These are phyloP conservation scores for Aureobasidium namibiae DNA, from an alignment of 2,329 filamentous ascomycete genomes.

Conservation along the genomic window DNA sequence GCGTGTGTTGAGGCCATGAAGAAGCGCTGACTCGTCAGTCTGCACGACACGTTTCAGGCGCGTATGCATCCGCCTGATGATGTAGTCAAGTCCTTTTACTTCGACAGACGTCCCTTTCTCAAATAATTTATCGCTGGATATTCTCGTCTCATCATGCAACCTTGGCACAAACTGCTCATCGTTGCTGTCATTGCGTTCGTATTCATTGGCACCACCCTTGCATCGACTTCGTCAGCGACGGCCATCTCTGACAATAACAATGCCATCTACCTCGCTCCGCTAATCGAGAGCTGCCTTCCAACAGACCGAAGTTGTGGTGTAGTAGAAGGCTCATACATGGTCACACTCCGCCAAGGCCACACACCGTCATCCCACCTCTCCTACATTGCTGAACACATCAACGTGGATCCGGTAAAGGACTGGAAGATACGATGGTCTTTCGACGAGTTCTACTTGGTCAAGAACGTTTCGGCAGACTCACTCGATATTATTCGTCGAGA, in stretches of 20 bases:
- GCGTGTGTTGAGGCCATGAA: too few species aligned
- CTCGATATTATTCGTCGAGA: not conserved
- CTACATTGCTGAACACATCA: not conserved
- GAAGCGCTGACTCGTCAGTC: too few species aligned
- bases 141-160: not conserved
- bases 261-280: not conserved
- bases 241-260: not conserved
- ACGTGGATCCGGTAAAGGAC: not conserved
- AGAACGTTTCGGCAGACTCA: not conserved
- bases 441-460: not conserved
- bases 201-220: not conserved
- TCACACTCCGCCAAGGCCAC: not conserved
- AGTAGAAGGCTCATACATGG: not conserved
- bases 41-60: too few species aligned
- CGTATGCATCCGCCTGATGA: too few species aligned
- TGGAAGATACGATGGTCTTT: not conserved
- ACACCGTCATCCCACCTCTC: not conserved
- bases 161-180: not conserved
- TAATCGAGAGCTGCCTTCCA: not conserved
- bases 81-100: too few species aligned
- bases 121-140: too few species aligned
- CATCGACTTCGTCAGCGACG: not conserved
- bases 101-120: too few species aligned
- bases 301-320: not conserved
- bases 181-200: not conserved